A percentile compares a stretch with the other conserved stretches of the same genome.
Evolutionary conservation across 306 rosid genomes (phyloP).

Genomic region (Inga laurina): DNA sequence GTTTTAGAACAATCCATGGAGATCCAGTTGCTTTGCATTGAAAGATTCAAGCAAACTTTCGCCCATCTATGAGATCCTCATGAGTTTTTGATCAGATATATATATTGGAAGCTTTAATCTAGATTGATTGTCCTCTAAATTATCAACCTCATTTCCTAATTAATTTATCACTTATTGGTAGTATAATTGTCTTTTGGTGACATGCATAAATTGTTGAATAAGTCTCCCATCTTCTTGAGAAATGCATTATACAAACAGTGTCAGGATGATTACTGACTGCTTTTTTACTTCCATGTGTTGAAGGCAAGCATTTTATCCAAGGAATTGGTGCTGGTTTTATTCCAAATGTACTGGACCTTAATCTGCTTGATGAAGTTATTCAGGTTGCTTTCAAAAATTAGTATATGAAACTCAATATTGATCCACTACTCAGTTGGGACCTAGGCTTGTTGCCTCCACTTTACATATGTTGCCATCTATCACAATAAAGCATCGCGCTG

Average conservation of each 20-base stretch:
- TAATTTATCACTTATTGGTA: slow-evolving; percentile 2
- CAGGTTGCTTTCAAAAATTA: slow-evolving; percentile 46
- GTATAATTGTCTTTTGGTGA: neutral
- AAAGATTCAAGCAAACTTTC: neutral
- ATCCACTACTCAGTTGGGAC: neutral
- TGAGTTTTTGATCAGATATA: neutral
- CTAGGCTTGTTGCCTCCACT: no score
- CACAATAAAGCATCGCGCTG: no score
- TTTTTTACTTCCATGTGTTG: slow-evolving; percentile 8
- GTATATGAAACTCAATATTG: slow-evolving; percentile 1
- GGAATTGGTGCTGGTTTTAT: slow-evolving; percentile 77
- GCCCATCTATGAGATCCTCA: neutral
- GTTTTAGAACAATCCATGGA: neutral
- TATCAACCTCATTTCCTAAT: neutral
- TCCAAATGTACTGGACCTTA: slow-evolving; percentile 55
- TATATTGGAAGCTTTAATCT: neutral
- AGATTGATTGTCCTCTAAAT: neutral
- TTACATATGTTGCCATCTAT: no score
- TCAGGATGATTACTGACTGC: slow-evolving; percentile 8
- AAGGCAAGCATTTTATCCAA: slow-evolving; percentile 77
- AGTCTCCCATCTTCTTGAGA: slow-evolving; percentile 2
- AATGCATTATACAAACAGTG: neutral
- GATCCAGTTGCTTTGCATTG: neutral
- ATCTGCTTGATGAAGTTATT: slow-evolving; percentile 68
- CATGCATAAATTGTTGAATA: neutral